Base-by-base conservation (phyloP, 148 eudicot species). In the Beta vulgaris region DNA sequence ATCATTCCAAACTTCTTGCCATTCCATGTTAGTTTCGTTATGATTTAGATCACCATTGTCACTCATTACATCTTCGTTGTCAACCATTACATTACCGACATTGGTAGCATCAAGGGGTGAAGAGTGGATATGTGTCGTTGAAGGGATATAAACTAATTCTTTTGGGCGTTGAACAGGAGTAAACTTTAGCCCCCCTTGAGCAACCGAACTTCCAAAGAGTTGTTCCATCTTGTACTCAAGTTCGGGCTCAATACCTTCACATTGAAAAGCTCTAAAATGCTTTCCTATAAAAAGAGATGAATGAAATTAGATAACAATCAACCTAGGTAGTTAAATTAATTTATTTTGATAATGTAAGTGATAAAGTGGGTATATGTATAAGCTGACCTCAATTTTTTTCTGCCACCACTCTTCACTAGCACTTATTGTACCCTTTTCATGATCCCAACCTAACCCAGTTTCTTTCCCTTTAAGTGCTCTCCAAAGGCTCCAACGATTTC, bases 171-270 rank as follows among this genome's bases (percentile, higher is more conserved):
- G 2, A n/a, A 28, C 61, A 10, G 61, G 61, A 57, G 68, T 34
- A 34, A 57, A 57, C 61, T 57, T 57, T 4, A 26, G 31, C n/a
- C 61, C 61, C 32, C 29, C 71, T 26, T 12, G 18, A 21, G 71
- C 71, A 39, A 43, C 48, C 13, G 53, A 39, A 25, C 8, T 53
- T 10, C 51, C 53, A 40, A 68, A 68, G 8, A 68, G 19, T 46
- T 43, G 37, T 3, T 46, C 73, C 57, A 69, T 69, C 57, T 69
- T 69, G 13, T 29, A 23, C 4, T 69, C 57, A 46, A 69, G 58
- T 18, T 69, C 37, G 21, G 55, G 73, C 15, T 48, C 44, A 48
- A 46, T 49, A 3, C 73, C 57, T 48, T 69, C 57, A 37, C 40
- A 11, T 69, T 31, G 57, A 46, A 42, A 68, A 11, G 72, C 1